Percentiles rank a stretch among this genome's conserved stretches.
These are phyloP conservation scores for Cucumis hystrix DNA, from an alignment of 306 rosid species.

Conservation along the genomic window DNA sequence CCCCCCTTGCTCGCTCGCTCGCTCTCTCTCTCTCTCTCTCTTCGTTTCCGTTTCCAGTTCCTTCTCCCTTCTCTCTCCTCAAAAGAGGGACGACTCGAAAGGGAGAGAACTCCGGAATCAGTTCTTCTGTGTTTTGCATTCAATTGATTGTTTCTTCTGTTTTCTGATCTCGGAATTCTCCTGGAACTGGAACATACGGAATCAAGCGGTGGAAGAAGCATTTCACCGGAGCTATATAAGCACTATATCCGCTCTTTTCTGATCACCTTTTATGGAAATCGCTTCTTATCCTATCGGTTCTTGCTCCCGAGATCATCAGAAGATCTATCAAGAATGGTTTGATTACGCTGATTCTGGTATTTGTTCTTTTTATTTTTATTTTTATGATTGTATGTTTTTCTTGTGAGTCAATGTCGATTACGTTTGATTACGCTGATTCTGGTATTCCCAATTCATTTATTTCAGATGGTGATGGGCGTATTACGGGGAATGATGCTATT, in stretches of 20 bases:
- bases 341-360: conserved; percentile 71
- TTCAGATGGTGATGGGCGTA: conserved; percentile 83
- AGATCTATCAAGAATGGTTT: conserved; percentile 70
- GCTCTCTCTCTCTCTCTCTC: too few relatives aligned
- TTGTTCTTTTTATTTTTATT: too few relatives aligned
- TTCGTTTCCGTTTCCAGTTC: not conserved
- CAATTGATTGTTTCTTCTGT: not conserved
- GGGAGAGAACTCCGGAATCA: not conserved
- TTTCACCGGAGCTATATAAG: not conserved
- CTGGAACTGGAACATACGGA: not conserved
- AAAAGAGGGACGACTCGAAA: not conserved
- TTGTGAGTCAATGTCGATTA: not conserved
- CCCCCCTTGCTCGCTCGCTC: not conserved
- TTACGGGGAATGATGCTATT: conserved; percentile 73
- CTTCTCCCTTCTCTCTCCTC: not conserved
- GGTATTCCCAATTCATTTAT: not conserved
- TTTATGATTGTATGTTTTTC: not conserved
- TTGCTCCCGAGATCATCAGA: conserved; percentile 44
- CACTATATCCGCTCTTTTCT: not conserved
- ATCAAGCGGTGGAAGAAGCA: not conserved
- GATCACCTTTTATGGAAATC: conserved; percentile 41
- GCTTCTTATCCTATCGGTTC: conserved; percentile 29
- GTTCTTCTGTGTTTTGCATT: not conserved
- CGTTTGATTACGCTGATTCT: too few relatives aligned
- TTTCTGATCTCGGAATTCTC: not conserved